phyloP scores from a whole-genome alignment of 257 asterid genomes.

The Penstemon davidsonii region DNA sequence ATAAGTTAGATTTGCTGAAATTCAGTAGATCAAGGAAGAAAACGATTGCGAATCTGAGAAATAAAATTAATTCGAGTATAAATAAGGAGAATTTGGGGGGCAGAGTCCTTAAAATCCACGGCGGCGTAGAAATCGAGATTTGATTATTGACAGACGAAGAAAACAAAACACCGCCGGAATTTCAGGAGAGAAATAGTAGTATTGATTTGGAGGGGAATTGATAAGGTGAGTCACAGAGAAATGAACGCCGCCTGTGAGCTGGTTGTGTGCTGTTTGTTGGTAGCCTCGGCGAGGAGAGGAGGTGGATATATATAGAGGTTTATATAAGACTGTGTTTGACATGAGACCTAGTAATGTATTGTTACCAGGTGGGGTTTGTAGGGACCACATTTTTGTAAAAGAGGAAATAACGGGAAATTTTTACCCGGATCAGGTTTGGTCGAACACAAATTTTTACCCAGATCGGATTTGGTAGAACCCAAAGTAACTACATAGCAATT shows the following conservation, averaged over 20 bases:
- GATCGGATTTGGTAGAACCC: too few relatives aligned
- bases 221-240: not conserved
- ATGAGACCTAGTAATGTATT: slow-evolving; percentile 12
- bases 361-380: too few relatives aligned
- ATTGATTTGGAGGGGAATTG: not conserved
- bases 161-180: not conserved
- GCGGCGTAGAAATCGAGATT: slow-evolving; percentile 24
- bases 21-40: not conserved
- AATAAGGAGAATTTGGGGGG: not conserved
- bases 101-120: slow-evolving; percentile 28
- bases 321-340: not conserved
- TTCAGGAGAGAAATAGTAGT: too few relatives aligned
- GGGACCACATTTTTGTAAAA: too few relatives aligned
- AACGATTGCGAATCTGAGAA: too few relatives aligned
- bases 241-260: slow-evolving; percentile 37
- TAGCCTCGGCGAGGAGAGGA: slow-evolving; percentile 25
- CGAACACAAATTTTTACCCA: too few relatives aligned
- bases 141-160: not conserved
- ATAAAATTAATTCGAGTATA: too few relatives aligned
- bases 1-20: not conserved
- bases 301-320: slow-evolving; percentile 52
- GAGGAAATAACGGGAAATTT: too few relatives aligned
- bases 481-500: too few relatives aligned
- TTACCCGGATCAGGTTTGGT: too few relatives aligned
- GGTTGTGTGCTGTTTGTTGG: slow-evolving; percentile 28